A percentile compares a stretch with the other conserved stretches of the same genome.
These are phyloP conservation scores for Suhomyces kilbournensis DNA, from an alignment of 805 yeast species.

Conservation along the genomic window DNA sequence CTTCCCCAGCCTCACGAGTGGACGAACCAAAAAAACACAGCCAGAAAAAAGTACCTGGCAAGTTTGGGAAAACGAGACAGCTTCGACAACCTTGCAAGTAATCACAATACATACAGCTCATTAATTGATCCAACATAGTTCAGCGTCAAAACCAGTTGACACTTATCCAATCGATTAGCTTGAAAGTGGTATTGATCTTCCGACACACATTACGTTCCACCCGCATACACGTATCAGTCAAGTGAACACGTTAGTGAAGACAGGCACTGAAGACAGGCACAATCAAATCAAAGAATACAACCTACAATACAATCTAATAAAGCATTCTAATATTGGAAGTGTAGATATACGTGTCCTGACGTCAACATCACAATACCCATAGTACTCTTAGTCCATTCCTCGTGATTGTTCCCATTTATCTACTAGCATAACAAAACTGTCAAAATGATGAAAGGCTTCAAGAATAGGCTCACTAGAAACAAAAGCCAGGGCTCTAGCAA, in stretches of 20 bases:
- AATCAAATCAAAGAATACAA: not conserved
- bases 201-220: not conserved
- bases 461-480: slow-evolving; percentile 50
- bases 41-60: slow-evolving; percentile 4
- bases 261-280: not conserved
- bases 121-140: not conserved
- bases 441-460: slow-evolving; percentile 73
- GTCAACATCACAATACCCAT: not conserved
- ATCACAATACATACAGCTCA: not conserved
- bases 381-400: too few relatives aligned
- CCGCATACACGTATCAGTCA: not conserved
- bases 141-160: not conserved
- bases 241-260: not conserved
- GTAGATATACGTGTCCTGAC: not conserved
- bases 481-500: slow-evolving; percentile 32
- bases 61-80: slow-evolving; percentile 1
- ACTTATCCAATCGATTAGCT: not conserved
- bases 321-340: not conserved
- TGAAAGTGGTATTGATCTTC: not conserved
- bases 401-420: too few relatives aligned
- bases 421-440: not conserved
- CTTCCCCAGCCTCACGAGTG: slow-evolving; percentile 6
- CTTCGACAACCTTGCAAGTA: not conserved
- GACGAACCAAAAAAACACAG: slow-evolving; percentile 6
- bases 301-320: not conserved